Conservation (phyloP, 2,329 filamentous ascomycete species). For the Cordyceps farinosa region DNA sequence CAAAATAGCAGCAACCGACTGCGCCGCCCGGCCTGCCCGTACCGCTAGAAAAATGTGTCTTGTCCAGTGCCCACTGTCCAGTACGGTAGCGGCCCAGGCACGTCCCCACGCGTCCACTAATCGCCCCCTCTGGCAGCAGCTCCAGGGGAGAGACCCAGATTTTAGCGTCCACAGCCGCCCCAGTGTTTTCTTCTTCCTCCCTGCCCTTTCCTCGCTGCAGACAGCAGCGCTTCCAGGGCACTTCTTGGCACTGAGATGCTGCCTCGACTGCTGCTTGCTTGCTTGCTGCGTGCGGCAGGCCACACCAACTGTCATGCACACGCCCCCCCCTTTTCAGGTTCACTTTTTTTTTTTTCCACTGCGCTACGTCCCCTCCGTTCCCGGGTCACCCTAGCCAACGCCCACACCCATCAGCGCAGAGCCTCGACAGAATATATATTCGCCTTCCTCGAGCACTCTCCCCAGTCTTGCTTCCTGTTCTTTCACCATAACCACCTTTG, state of each 20-base stretch:
- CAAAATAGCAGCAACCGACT: background rate
- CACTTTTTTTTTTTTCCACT: background rate
- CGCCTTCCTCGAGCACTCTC: conserved; percentile 3
- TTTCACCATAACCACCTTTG: conserved; percentile 8
- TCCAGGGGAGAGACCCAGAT: background rate
- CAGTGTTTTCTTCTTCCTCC: background rate
- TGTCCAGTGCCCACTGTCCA: background rate
- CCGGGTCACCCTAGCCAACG: background rate
- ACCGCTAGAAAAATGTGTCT: background rate
- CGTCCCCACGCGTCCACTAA: conserved; percentile 14
- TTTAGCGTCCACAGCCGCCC: conserved; percentile 2
- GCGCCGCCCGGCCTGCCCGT: conserved; percentile 3
- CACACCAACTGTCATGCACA: background rate
- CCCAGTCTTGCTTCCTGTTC: background rate
- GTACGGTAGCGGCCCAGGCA: background rate
- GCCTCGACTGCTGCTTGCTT: background rate
- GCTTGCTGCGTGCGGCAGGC: background rate
- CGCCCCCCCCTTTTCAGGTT: conserved; percentile 4
- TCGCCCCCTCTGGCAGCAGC: background rate
- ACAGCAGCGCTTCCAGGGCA: background rate
- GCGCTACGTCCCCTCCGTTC: conserved; percentile 12
- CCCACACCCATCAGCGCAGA: conserved; percentile 1
- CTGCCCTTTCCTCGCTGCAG: background rate
- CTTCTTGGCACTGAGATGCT: background rate
- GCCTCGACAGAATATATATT: conserved; percentile 18